Percentiles rank a stretch among this genome's conserved stretches.
These are phyloP conservation scores for Leishmania tropica DNA, from an alignment of 208 protist species.

Conservation along the genomic window DNA sequence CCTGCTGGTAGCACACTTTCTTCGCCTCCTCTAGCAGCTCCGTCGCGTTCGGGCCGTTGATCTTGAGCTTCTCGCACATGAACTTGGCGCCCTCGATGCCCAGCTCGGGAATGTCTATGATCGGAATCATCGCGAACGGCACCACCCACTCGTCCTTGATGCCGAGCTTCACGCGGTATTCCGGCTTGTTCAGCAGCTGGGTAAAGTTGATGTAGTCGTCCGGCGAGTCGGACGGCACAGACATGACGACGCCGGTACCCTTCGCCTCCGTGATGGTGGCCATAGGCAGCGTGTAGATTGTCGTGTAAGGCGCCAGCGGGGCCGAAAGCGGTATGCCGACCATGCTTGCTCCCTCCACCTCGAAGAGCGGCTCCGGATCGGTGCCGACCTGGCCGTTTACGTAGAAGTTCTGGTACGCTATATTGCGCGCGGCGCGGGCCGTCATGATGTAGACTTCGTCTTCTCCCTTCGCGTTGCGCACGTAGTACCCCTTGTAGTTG, in stretches of 20 bases:
- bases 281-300: slow-evolving; percentile 98
- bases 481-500: slow-evolving; percentile 95
- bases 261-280: slow-evolving; percentile 97
- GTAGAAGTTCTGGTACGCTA: slow-evolving; percentile 96
- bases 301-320: slow-evolving; percentile 83
- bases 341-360: slow-evolving; percentile 93
- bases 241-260: slow-evolving; percentile 99
- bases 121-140: slow-evolving; percentile 94
- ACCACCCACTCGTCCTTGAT: slow-evolving; percentile 96
- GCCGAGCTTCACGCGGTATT: slow-evolving; percentile 93
- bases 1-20: slow-evolving; percentile 96
- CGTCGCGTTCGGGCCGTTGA: slow-evolving; percentile 96
- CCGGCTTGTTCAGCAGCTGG: slow-evolving; percentile 96
- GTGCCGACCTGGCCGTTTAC: slow-evolving; percentile 80
- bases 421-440: slow-evolving; percentile 94
- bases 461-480: slow-evolving; percentile 69
- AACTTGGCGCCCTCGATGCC: slow-evolving; percentile 81
- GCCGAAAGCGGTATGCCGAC: slow-evolving; percentile 95
- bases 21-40: slow-evolving; percentile 98
- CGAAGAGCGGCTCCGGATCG: slow-evolving; percentile 80
- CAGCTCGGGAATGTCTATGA: slow-evolving; percentile 96
- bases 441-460: slow-evolving; percentile 97
- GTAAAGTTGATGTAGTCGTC: slow-evolving; percentile 98
- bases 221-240: slow-evolving; percentile 98
- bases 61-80: slow-evolving; percentile 96